Conservation (phyloP, 2,329 filamentous ascomycete genomes). For the Diaporthe vexans region DNA sequence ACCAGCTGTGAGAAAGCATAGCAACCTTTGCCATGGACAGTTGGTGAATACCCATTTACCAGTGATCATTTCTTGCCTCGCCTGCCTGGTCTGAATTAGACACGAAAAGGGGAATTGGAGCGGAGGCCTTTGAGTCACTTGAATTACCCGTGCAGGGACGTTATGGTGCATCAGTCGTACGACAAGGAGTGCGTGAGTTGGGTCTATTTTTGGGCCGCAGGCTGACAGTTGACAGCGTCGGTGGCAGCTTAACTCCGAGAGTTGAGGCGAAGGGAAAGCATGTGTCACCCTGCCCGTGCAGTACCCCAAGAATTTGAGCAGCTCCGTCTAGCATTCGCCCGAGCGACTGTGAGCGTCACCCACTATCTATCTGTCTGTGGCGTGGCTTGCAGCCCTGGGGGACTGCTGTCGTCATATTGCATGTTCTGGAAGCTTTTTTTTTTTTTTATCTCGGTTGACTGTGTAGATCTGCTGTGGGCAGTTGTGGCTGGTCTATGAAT, state of each 20-base stretch:
- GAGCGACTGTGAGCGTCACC: slow-evolving; percentile 2
- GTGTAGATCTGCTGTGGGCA: neutral
- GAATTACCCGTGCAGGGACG: slow-evolving; percentile 1
- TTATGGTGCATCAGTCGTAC: slow-evolving; percentile 6
- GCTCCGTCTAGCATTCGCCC: slow-evolving; percentile 5
- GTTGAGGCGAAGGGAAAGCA: slow-evolving; percentile 6
- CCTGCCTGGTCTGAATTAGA: neutral
- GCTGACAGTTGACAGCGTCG: slow-evolving; percentile 13
- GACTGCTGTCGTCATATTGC: slow-evolving; percentile 38
- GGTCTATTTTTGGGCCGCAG: slow-evolving; percentile 29
- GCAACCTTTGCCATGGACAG: neutral
- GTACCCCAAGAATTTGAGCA: slow-evolving; percentile 1
- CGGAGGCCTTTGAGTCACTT: neutral
- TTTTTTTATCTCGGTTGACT: too few relatives aligned
- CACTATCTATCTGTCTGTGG: neutral
- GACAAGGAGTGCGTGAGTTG: neutral
- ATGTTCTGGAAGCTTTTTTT: slow-evolving; percentile 26
- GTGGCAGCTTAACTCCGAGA: slow-evolving; percentile 18
- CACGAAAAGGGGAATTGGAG: neutral
- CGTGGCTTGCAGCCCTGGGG: slow-evolving; percentile 12
- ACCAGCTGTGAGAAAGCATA: neutral
- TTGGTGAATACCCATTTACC: neutral
- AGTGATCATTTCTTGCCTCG: neutral
- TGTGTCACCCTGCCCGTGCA: slow-evolving; percentile 1
- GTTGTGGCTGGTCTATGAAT: neutral